Percentiles rank a stretch among this genome's conserved stretches.
Conservation (phyloP, 116 monocot species). For the Trichopus zeylanicus region DNA sequence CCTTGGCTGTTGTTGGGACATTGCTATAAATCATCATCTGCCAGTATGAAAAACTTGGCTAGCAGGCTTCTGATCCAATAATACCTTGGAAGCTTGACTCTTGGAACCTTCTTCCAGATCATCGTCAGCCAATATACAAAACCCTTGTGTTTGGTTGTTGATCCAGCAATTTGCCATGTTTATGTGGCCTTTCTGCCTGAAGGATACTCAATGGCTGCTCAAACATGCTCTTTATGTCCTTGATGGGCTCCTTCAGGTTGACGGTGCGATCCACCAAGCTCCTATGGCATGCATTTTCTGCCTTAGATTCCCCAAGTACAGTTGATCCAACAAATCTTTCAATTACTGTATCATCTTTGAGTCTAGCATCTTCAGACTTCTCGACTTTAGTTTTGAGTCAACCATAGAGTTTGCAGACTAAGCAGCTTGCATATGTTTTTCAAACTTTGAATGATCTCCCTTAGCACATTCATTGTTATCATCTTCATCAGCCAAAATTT, state of each 20-base stretch:
- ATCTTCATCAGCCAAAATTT: constrained; percentile 50
- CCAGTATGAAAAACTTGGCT: constrained; percentile 29
- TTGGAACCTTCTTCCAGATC: constrained; percentile 6
- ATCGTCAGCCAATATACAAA: constrained; percentile 25
- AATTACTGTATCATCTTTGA: constrained; percentile 55
- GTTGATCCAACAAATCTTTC: constrained; percentile 61
- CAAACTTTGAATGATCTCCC: constrained; percentile 4
- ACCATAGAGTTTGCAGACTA: background rate
- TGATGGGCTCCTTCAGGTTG: constrained; percentile 80
- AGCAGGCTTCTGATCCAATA: constrained; percentile 10
- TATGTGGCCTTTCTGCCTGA: constrained; percentile 27
- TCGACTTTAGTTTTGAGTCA: background rate
- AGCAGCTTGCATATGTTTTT: constrained; percentile 1
- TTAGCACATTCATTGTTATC: constrained; percentile 15
- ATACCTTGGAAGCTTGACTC: background rate
- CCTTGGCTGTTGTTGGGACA: constrained; percentile 5
- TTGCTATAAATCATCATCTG: constrained; percentile 29
- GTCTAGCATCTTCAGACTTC: constrained; percentile 8
- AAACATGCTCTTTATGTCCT: constrained; percentile 88
- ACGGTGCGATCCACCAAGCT: constrained; percentile 81
- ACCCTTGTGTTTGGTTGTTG: constrained; percentile 10
- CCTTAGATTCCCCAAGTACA: constrained; percentile 35
- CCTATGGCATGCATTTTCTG: constrained; percentile 84
- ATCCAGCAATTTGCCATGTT: constrained; percentile 7
- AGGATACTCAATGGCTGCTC: constrained; percentile 54